phyloP scores from a whole-genome alignment of 306 rosid genomes.

The Casuarina equisetifolia region DNA sequence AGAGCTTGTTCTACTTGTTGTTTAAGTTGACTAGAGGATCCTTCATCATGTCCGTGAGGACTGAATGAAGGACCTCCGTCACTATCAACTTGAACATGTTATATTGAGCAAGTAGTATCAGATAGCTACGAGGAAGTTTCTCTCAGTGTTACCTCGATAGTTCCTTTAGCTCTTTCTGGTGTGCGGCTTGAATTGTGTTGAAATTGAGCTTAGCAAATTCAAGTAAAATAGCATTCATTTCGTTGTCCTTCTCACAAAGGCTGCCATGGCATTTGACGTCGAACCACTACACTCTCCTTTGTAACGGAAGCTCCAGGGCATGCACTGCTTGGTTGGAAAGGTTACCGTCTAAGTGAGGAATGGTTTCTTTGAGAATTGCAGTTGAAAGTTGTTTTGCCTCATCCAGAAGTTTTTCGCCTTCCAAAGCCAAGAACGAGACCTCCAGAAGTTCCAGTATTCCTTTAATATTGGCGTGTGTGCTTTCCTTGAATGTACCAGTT shows the following conservation, averaged over 20 bases:
- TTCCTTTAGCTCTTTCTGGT: constrained; percentile 51
- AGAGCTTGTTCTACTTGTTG: too few relatives aligned
- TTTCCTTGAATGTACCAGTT: not conserved
- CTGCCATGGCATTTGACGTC: constrained; percentile 52
- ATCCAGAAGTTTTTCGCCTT: constrained; percentile 28
- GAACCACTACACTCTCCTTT: constrained; percentile 66
- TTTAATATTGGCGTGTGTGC: not conserved
- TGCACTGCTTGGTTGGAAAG: constrained; percentile 27
- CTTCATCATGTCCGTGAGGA: too few relatives aligned
- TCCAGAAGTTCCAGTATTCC: constrained; percentile 21
- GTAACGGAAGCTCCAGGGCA: constrained; percentile 51
- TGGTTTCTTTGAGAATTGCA: constrained; percentile 8
- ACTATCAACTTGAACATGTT: too few relatives aligned
- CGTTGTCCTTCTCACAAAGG: constrained; percentile 10
- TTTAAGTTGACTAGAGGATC: too few relatives aligned
- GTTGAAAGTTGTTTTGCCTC: constrained; percentile 13
- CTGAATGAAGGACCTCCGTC: too few relatives aligned
- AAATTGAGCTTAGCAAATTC: constrained; percentile 50
- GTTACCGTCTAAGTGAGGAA: not conserved
- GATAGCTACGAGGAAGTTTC: not conserved
- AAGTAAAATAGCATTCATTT: constrained; percentile 25
- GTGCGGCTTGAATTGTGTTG: constrained; percentile 44
- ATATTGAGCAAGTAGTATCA: too few relatives aligned
- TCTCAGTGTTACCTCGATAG: constrained; percentile 35
- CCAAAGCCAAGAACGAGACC: constrained; percentile 33